A percentile compares a stretch with the other conserved stretches of the same genome.
phyloP scores from a whole-genome alignment of 441 rosid genomes.

The Gossypium davidsonii region DNA sequence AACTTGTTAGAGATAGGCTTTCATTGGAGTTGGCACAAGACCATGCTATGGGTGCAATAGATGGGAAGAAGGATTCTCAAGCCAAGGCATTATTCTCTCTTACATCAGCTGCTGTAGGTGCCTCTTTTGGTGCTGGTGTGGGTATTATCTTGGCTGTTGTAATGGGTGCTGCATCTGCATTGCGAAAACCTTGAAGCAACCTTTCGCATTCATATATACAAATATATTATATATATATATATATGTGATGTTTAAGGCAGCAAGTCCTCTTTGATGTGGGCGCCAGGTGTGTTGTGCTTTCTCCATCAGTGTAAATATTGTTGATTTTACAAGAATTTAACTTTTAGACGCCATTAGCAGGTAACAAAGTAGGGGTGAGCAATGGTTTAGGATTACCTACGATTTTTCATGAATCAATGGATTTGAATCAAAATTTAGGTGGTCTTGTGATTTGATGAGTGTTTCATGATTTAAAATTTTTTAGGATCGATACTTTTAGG shows the following conservation, averaged over 20 bases:
- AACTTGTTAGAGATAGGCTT: constrained; percentile 68
- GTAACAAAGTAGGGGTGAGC: neutral
- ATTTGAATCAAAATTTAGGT: neutral
- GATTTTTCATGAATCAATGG: neutral
- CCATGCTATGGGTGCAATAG: constrained; percentile 27
- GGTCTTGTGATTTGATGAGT: neutral
- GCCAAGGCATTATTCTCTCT: constrained; percentile 62
- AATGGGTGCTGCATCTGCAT: constrained; percentile 96
- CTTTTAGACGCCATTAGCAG: neutral
- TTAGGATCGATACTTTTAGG: neutral
- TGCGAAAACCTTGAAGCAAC: constrained; percentile 93
- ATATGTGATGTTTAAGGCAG: neutral
- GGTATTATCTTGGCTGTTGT: constrained; percentile 88
- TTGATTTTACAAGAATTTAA: neutral
- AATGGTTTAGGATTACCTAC: neutral
- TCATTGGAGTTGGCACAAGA: constrained; percentile 55
- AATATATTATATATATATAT: no score
- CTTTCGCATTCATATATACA: constrained; percentile 24
- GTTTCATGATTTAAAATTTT: neutral
- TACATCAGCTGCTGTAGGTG: constrained; percentile 86
- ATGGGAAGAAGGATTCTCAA: constrained; percentile 34
- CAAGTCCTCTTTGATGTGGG: neutral
- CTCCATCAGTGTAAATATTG: constrained; percentile 8
- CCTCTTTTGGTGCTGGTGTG: constrained; percentile 87
- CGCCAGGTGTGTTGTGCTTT: neutral